Conservation (phyloP, 345 rosid genomes). For the Trapa bicornis region DNA sequence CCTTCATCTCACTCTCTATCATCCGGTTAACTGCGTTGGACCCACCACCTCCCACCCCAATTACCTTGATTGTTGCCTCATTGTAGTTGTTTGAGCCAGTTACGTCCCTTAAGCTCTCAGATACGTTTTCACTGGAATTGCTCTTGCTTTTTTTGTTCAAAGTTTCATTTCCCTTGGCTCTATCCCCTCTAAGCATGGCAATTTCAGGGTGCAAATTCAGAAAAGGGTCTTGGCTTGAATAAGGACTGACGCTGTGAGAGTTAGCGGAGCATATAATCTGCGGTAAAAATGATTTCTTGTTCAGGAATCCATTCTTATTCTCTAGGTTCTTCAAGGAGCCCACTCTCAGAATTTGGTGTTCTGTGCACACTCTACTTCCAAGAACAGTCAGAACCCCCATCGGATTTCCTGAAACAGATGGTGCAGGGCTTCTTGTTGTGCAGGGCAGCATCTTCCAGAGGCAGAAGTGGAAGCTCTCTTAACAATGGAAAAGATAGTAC, state of each 20-base stretch:
- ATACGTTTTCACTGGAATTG: slow-evolving; percentile 23
- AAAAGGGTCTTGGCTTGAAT: slow-evolving; percentile 61
- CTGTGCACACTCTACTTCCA: slow-evolving; percentile 42
- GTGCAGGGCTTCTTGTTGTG: slow-evolving; percentile 34
- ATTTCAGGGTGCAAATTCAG: slow-evolving; percentile 77
- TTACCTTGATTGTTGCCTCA: slow-evolving; percentile 88
- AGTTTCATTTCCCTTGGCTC: slow-evolving; percentile 45
- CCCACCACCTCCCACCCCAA: slow-evolving; percentile 98
- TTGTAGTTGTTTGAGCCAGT: slow-evolving; percentile 36
- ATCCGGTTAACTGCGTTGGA: slow-evolving; percentile 96
- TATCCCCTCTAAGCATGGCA: slow-evolving; percentile 78
- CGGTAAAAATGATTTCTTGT: slow-evolving; percentile 26
- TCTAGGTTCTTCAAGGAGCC: slow-evolving; percentile 26
- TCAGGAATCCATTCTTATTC: slow-evolving; percentile 23
- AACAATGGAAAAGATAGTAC: background rate
- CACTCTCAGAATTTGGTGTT: slow-evolving; percentile 36
- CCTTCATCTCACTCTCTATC: slow-evolving; percentile 90
- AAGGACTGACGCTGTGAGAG: slow-evolving; percentile 40
- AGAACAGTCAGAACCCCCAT: slow-evolving; percentile 42
- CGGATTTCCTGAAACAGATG: slow-evolving; percentile 32
- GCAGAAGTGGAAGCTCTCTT: background rate
- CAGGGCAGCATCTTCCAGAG: slow-evolving; percentile 39
- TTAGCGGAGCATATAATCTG: slow-evolving; percentile 33
- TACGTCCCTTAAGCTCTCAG: slow-evolving; percentile 36
- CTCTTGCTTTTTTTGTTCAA: slow-evolving; percentile 34